These are phyloP conservation scores for Suhomyces guaymorum DNA, from an alignment of 1,139 yeast species.

Conservation along the genomic window DNA sequence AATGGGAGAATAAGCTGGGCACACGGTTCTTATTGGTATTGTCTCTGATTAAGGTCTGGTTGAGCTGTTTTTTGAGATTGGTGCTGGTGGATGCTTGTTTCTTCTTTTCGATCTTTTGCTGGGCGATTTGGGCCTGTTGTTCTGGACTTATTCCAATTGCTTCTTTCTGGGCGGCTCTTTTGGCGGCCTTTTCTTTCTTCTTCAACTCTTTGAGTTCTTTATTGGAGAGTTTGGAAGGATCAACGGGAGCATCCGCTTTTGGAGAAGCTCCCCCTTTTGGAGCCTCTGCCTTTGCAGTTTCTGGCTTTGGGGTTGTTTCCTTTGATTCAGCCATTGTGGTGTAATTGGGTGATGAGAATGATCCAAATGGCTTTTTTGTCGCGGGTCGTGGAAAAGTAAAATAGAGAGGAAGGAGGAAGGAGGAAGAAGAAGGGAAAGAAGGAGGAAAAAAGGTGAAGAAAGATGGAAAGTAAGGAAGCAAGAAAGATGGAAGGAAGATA, in stretches of 20 bases:
- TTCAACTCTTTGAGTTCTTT: conserved; percentile 86
- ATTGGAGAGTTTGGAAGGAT: conserved; percentile 50
- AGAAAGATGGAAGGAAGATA: no score
- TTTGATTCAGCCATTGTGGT: conserved; percentile 13
- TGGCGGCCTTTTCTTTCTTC: conserved; percentile 87
- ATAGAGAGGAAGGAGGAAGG: no score
- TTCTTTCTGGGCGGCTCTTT: conserved; percentile 68
- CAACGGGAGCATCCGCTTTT: conserved; percentile 10
- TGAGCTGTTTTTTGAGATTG: conserved; percentile 56
- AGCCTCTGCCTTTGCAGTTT: no score
- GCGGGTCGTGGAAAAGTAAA: background rate
- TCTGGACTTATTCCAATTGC: conserved; percentile 52
- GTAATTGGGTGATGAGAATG: conserved; percentile 2
- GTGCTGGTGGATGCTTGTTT: conserved; percentile 43
- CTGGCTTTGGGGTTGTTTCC: conserved; percentile 2
- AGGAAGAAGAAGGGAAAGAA: no score
- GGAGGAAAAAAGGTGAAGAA: no score
- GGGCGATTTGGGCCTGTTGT: conserved; percentile 42
- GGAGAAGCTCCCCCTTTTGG: background rate
- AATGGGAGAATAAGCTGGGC: conserved; percentile 78
- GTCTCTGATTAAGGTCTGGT: conserved; percentile 52
- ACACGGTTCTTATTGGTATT: conserved; percentile 41
- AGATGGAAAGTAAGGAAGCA: background rate
- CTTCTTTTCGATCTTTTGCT: conserved; percentile 42
- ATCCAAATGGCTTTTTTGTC: background rate